phyloP scores from a whole-genome alignment of 768 basidiomycete species.

The Pulveroboletus sp. region DNA sequence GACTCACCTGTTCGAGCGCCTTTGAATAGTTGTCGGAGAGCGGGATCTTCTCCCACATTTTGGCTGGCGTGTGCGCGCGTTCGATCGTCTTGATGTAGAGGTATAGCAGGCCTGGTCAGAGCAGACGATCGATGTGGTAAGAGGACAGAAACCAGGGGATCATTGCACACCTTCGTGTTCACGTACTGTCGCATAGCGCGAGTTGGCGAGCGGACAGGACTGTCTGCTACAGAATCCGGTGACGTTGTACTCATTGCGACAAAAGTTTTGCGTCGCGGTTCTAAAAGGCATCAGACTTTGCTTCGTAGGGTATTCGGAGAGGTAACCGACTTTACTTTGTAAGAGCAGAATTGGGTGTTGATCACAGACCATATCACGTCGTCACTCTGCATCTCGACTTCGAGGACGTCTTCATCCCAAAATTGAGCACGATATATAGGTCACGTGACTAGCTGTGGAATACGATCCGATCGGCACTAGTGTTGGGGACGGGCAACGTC shows the following conservation, averaged over 20 bases:
- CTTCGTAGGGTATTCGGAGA: not conserved
- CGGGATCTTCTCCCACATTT: slow-evolving; percentile 97
- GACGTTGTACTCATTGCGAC: slow-evolving; percentile 97
- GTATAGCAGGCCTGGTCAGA: slow-evolving; percentile 67
- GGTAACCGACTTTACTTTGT: slow-evolving; percentile 92
- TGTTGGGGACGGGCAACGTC: too few species aligned
- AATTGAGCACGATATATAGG: not conserved
- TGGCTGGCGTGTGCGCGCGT: slow-evolving; percentile 90
- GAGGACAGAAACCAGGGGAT: not conserved
- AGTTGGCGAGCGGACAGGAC: slow-evolving; percentile 97
- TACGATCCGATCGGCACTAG: too few species aligned
- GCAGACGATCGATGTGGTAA: not conserved
- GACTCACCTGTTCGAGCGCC: slow-evolving; percentile 84
- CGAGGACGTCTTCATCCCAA: not conserved
- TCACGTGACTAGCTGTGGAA: slow-evolving; percentile 20
- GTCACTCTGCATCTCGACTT: slow-evolving; percentile 76
- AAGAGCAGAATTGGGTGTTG: slow-evolving; percentile 94
- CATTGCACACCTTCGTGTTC: slow-evolving; percentile 79
- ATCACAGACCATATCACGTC: slow-evolving; percentile 98
- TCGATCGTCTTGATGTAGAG: slow-evolving; percentile 98
- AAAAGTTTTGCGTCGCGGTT: slow-evolving; percentile 95
- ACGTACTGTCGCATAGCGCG: slow-evolving; percentile 95
- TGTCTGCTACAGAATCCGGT: slow-evolving; percentile 93
- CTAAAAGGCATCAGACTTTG: slow-evolving; percentile 36
- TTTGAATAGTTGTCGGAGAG: slow-evolving; percentile 93